A percentile compares a stretch with the other conserved stretches of the same genome.
Evolutionary conservation across 768 basidiomycete species (phyloP).

Genomic region (Lactifluus piperatus): DNA sequence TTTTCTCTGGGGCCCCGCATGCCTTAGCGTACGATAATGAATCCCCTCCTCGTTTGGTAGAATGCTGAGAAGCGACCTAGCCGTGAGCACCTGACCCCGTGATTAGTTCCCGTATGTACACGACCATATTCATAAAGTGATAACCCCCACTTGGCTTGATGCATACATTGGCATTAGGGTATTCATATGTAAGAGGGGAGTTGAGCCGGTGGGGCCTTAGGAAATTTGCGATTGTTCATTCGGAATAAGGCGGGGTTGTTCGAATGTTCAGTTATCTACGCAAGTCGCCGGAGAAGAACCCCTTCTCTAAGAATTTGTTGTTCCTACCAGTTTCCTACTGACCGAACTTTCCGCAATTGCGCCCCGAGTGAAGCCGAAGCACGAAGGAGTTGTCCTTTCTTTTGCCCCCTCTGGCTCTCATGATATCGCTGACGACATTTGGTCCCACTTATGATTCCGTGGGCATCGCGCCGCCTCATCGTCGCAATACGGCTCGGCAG

Average conservation of each 20-base stretch:
- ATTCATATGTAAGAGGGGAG: not conserved
- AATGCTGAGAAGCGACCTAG: not conserved
- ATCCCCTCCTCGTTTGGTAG: not conserved
- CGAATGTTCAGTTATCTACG: conserved; percentile 1
- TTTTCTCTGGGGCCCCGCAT: not conserved
- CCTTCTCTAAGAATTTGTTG: not conserved
- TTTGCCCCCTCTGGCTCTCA: not conserved
- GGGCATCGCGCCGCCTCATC: not conserved
- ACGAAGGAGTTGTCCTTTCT: not conserved
- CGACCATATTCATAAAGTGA: not conserved
- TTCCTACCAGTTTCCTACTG: not conserved
- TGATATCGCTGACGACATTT: not conserved
- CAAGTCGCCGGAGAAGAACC: not conserved
- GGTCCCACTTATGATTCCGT: not conserved
- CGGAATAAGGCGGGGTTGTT: not conserved
- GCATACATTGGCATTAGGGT: not conserved
- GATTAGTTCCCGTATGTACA: not conserved
- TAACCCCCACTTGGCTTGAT: not conserved
- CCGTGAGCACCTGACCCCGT: conserved; percentile 2
- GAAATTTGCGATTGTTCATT: not conserved
- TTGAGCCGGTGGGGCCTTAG: not conserved
- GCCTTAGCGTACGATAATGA: not conserved
- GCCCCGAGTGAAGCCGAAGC: not conserved
- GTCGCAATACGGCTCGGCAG: too few relatives aligned
- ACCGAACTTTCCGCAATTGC: not conserved